Base-by-base conservation (phyloP, 2,329 filamentous ascomycete genomes). In the Epichloe elymi region DNA sequence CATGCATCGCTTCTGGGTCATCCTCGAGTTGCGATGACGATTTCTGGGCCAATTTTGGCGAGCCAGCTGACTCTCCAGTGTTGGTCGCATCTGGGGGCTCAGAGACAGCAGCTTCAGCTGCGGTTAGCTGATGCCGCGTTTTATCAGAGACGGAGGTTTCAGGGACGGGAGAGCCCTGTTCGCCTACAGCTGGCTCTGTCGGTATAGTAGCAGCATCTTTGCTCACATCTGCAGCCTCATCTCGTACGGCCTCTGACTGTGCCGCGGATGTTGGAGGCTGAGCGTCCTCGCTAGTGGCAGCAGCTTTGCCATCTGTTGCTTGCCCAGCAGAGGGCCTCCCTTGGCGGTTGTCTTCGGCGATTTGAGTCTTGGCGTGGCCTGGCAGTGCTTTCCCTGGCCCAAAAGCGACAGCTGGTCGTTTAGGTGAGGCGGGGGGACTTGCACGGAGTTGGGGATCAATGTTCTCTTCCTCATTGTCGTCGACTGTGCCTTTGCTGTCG, bases 401-500 rank as follows among this genome's bases (percentile, higher is more conserved):
- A 8, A 11, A 17, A 6, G 35, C 30, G 20, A 20, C n/a, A 40
- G n/a, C 35, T 19, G 35, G 35, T 26, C 19, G 33, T 23, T 43
- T 33, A 15, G 39, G 23, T 26, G 48, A 48, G 17, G 30, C 10
- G 15, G 49, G 47, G 47, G 46, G 52, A 5, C 49, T 53, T n/a
- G 46, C 45, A 5, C 40, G 42, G 15, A 53, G 46, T 19, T 49
- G 46, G 17, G 52, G 52, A 51, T 53, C 52, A 51, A 53, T 53
- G n/a, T 46, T 41, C n/a, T 48, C 26, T 10, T 49, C 38, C 36
- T 41, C 44, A 14, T 4, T 40, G 12, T 36, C n/a, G 17, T 30
- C 19, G 10, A 40, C 30, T 19, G 33, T n/a, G 20, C n/a, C 12
- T 33, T 12, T 1, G n/a, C 26, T 30, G 15, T 37, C 14, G 37